Evolutionary conservation across 164 flowering plant genomes (phyloP).

Genomic region (Litsea cubeba): DNA sequence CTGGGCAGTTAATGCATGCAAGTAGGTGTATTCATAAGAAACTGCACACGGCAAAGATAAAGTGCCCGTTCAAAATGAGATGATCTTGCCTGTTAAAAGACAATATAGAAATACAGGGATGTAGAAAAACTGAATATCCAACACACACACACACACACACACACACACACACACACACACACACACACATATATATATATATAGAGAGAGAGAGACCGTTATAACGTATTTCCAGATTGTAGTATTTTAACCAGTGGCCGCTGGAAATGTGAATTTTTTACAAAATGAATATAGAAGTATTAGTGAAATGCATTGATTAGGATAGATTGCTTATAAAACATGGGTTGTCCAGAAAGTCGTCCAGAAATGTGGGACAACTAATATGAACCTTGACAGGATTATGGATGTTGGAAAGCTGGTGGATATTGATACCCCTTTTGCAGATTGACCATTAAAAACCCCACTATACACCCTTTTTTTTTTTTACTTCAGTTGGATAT

Average conservation of each 20-base stretch:
- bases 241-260: background rate
- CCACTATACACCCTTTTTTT: background rate
- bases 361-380: background rate
- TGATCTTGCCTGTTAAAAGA: background rate
- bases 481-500: too few relatives aligned
- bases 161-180: too few relatives aligned
- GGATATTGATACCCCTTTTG: background rate
- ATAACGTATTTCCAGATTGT: background rate
- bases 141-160: background rate
- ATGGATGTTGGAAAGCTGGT: background rate
- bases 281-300: background rate
- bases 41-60: background rate
- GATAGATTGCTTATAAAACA: background rate
- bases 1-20: background rate
- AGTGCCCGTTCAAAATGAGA: background rate
- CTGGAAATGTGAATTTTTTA: background rate
- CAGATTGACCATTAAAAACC: too few relatives aligned
- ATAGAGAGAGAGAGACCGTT: background rate
- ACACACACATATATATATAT: too few relatives aligned
- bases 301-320: background rate
- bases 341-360: background rate
- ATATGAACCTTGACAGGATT: background rate
- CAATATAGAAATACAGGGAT: background rate
- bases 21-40: background rate
- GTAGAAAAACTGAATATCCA: background rate